Conservation (phyloP, 2,329 filamentous ascomycete species). For the Corynespora cassiicola region DNA sequence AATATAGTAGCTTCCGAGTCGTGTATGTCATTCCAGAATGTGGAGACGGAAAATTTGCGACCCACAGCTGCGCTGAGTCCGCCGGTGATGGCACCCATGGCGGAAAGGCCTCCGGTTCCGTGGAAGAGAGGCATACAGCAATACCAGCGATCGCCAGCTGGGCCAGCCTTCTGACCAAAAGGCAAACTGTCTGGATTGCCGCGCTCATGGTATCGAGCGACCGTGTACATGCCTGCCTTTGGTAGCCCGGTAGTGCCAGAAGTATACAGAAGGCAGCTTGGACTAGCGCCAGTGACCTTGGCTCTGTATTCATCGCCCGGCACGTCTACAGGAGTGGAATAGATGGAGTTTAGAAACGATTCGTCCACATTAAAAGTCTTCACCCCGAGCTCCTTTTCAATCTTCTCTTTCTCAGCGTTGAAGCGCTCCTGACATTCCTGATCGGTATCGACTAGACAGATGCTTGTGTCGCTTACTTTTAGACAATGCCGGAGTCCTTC, state of each 20-base stretch:
- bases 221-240: conserved; percentile 54
- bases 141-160: conserved; percentile 68
- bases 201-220: conserved; percentile 36
- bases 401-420: conserved; percentile 14
- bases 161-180: conserved; percentile 44
- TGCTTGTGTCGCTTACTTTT: conserved; percentile 59
- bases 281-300: conserved; percentile 57
- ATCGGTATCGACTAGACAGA: conserved; percentile 66
- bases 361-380: conserved; percentile 23
- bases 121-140: conserved; percentile 80
- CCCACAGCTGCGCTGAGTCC: conserved; percentile 64
- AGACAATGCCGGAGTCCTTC: conserved; percentile 71
- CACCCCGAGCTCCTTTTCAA: conserved; percentile 28
- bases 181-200: conserved; percentile 40
- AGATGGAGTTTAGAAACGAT: conserved; percentile 23
- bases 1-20: conserved; percentile 72
- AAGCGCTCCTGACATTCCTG: conserved; percentile 27
- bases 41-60: conserved; percentile 69
- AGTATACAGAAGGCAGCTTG: conserved; percentile 73
- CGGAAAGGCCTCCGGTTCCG: conserved; percentile 69
- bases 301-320: conserved; percentile 63
- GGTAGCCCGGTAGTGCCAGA: conserved; percentile 77
- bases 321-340: conserved; percentile 30
- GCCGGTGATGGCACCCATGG: conserved; percentile 55
- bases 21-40: conserved; percentile 75